These are phyloP conservation scores for Sclerotinia nivalis DNA, from an alignment of 2,329 filamentous ascomycete genomes.

Conservation along the genomic window DNA sequence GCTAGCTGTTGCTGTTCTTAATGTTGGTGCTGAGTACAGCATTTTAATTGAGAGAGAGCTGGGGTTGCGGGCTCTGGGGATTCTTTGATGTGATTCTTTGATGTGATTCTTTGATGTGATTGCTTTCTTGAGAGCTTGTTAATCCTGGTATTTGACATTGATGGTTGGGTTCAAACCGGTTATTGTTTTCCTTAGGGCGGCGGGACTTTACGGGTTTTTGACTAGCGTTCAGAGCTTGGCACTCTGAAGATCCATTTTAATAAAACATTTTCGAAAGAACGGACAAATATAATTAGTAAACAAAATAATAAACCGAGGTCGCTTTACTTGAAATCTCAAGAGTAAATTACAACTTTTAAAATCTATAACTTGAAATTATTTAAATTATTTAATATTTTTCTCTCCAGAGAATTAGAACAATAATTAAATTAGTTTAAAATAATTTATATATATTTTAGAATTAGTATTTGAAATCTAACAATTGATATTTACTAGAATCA, in stretches of 20 bases:
- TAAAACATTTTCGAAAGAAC: not conserved
- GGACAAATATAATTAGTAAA: not conserved
- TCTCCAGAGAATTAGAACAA: rapidly evolving
- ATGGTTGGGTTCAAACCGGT: not conserved
- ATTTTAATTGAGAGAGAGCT: slow-evolving; percentile 30
- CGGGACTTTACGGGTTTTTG: not conserved
- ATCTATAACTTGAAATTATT: not conserved
- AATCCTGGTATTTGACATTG: slow-evolving; percentile 14
- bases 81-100: slow-evolving; percentile 18
- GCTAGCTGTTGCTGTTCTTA: slow-evolving; percentile 39
- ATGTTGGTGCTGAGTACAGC: slow-evolving; percentile 37
- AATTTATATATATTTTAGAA: no score
- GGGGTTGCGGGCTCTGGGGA: not conserved
- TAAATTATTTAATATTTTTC: no score
- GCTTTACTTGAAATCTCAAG: not conserved
- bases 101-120: slow-evolving; percentile 14
- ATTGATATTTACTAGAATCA: not conserved
- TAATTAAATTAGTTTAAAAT: not conserved
- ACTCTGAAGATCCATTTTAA: not conserved
- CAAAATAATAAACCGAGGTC: not conserved
- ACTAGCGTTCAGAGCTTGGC: not conserved
- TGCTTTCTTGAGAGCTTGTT: slow-evolving; percentile 5
- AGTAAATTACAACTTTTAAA: rapidly evolving
- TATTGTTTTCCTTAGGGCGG: slow-evolving; percentile 8
- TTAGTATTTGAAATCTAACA: not conserved